Evolutionary conservation across 305 asterid species (phyloP), one percentile per base, ranked within the genome.

Genomic region (Rubia occidens): DNA sequence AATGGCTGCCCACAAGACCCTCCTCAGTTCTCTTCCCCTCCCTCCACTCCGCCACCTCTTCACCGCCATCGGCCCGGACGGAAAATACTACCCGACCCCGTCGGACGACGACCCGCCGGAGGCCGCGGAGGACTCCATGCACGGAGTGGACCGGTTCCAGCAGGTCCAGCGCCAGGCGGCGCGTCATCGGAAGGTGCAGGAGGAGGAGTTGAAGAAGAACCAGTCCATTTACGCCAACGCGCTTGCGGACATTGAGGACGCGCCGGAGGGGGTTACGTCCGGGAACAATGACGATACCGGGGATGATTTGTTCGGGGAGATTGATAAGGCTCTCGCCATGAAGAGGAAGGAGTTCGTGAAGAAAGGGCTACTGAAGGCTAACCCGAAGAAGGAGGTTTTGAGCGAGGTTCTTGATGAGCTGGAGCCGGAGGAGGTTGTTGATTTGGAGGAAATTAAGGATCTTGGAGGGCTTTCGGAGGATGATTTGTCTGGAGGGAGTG

Each of bases 111-210:
- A 93, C 83, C 98, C 98, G 0, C 97, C 98, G 0, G 98, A 88
- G 79, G 97, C 95, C 45, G 84, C 93, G 3, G 98, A 93, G 70
- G 98, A 93, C 70, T 87, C 98, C 53, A 90, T 88, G 98, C 98
- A 93, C 74, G 98, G 98, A 40, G 88, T 90, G 79, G 83, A 78
- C 82, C 86, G 84, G 49, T 93, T 90, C 82, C 90, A 93, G 82
- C 97, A 93, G 76, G 82, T 93, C 62, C 91, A 87, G 18, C 86
- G 86, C 79, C 95, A 87, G 55, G 95, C 88, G 9, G 82, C 89
- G 51, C 85, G 86, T 0, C 95, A 97, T 6, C 85, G 91, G 60
- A 87, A 84, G 72, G 74, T 78, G 61, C 85, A 90, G 71, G 95
- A 93, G 45, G 92, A 87, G 11, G 84, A 87, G 43, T 84, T 68